A percentile compares a stretch with the other conserved stretches of the same genome.
These are phyloP conservation scores for Rachicladosporium sp. DNA, from an alignment of 2,329 filamentous ascomycete genomes.

Conservation along the genomic window DNA sequence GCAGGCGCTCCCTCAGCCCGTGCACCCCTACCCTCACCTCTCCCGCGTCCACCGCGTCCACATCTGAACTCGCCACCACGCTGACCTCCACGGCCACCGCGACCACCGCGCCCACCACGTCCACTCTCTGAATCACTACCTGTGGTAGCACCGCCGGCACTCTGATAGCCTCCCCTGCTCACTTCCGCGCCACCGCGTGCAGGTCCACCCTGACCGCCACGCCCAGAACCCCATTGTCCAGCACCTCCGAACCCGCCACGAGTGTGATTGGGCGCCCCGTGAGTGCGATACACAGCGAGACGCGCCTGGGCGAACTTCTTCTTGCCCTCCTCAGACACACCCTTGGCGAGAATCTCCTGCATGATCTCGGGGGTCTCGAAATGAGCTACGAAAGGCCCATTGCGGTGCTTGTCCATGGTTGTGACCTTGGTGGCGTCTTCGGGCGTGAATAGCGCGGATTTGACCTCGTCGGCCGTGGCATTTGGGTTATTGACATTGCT, in stretches of 20 bases:
- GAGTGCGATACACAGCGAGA: slow-evolving; percentile 50
- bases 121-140: slow-evolving; percentile 60
- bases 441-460: slow-evolving; percentile 61
- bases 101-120: slow-evolving; percentile 41
- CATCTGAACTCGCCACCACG: slow-evolving; percentile 38
- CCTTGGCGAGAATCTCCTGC: slow-evolving; percentile 61
- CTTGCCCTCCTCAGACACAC: slow-evolving; percentile 51
- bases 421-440: slow-evolving; percentile 73
- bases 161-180: slow-evolving; percentile 21
- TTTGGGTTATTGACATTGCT: slow-evolving; percentile 55
- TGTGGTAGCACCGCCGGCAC: slow-evolving; percentile 21
- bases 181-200: slow-evolving; percentile 46
- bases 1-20: slow-evolving; percentile 13
- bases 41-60: slow-evolving; percentile 28
- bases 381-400: slow-evolving; percentile 71
- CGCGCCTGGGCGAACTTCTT: slow-evolving; percentile 51
- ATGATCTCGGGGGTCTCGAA: slow-evolving; percentile 73
- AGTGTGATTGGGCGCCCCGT: slow-evolving; percentile 25
- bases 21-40: slow-evolving; percentile 15
- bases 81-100: slow-evolving; percentile 38
- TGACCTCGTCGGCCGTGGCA: slow-evolving; percentile 62
- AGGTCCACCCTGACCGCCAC: slow-evolving; percentile 39
- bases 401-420: slow-evolving; percentile 57
- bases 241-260: slow-evolving; percentile 35
- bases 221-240: slow-evolving; percentile 50